These are phyloP conservation scores for Entomortierella chlamydospora DNA, from an alignment of 192 early-diverging fungal species.

Conservation along the genomic window DNA sequence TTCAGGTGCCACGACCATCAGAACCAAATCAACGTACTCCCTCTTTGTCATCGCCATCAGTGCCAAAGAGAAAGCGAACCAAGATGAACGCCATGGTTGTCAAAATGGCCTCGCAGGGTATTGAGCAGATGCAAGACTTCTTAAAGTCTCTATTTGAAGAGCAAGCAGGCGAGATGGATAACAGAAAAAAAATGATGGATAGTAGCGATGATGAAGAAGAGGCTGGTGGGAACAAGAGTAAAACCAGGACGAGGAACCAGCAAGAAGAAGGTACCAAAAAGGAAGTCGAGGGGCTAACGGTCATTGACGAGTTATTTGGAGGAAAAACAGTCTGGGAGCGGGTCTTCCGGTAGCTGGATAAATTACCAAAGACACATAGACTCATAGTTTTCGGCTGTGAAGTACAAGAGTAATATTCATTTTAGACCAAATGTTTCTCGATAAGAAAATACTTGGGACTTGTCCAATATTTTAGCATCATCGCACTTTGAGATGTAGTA, in stretches of 20 bases:
- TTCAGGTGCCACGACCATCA: conserved; percentile 37
- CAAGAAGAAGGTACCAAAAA: not conserved
- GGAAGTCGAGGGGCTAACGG: conserved; percentile 14
- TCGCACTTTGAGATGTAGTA: conserved; percentile 80
- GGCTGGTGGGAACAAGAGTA: not conserved
- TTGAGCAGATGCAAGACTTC: conserved; percentile 52
- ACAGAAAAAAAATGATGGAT: conserved; percentile 37
- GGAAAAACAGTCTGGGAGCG: conserved; percentile 46
- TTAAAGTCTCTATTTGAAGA: conserved; percentile 53
- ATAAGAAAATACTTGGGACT: no score
- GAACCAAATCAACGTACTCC: not conserved
- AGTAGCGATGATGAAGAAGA: conserved; percentile 38
- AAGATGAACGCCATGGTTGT: conserved; percentile 55
- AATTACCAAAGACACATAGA: no score
- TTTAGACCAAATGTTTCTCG: no score
- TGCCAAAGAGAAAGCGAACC: conserved; percentile 19
- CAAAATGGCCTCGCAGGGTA: conserved; percentile 53
- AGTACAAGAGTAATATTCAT: no score
- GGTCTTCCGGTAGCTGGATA: conserved; percentile 35
- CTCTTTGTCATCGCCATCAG: not conserved
- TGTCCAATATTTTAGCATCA: no score
- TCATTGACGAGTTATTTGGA: conserved; percentile 49
- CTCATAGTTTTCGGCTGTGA: no score
- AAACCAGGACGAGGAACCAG: no score
- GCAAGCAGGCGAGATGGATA: conserved; percentile 3